Evolutionary conservation across 306 rosid genomes (phyloP).

Genomic region (Fragaria vesca): DNA sequence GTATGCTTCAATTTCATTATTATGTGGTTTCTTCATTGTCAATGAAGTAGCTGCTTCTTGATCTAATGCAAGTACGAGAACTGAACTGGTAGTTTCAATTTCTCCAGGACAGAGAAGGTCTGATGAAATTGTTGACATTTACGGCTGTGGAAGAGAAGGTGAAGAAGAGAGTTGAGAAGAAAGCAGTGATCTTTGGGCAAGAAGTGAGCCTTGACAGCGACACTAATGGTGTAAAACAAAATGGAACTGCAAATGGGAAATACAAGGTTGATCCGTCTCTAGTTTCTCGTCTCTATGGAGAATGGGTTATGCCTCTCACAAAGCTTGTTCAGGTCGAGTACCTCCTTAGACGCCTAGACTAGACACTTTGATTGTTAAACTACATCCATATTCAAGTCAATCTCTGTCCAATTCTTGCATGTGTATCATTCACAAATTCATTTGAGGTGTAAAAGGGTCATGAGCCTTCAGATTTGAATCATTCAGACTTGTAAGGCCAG

Average conservation of each 20-base stretch:
- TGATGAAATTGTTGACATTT: conserved; percentile 83
- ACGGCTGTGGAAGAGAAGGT: conserved; percentile 66
- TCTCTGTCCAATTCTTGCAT: background rate
- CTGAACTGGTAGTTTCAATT: background rate
- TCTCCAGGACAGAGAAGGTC: conserved; percentile 63
- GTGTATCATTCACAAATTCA: background rate
- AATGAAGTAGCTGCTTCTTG: background rate
- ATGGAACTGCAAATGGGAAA: background rate
- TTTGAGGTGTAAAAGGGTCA: background rate
- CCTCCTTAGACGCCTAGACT: conserved; percentile 65
- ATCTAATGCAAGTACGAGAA: background rate
- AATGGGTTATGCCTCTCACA: conserved; percentile 89
- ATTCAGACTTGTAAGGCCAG: background rate
- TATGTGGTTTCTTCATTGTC: background rate
- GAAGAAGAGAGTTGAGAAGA: conserved; percentile 78
- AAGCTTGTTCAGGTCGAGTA: conserved; percentile 82
- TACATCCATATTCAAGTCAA: background rate
- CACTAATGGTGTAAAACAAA: background rate
- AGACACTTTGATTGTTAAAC: background rate
- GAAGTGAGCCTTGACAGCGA: conserved; percentile 40
- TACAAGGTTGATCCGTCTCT: conserved; percentile 62
- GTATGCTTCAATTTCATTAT: conserved; percentile 25
- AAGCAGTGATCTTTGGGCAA: conserved; percentile 70
- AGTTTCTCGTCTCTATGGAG: conserved; percentile 51
- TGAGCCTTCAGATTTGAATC: background rate